Conservation (phyloP, 2,329 filamentous ascomycete species). For the Dactylonectria macrodidyma region DNA sequence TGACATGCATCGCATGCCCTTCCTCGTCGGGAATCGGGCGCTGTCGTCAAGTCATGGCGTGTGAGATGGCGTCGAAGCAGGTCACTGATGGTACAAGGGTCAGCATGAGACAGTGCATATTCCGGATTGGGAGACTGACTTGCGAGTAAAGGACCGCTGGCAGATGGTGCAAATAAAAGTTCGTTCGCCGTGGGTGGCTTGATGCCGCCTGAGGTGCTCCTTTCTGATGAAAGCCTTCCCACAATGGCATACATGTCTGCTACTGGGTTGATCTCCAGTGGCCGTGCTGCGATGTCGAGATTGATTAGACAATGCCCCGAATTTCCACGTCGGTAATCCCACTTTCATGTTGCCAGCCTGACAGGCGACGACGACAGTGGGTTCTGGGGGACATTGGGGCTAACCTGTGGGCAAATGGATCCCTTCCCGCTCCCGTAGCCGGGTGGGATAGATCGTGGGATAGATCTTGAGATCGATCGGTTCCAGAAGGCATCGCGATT, state of each 20-base stretch:
- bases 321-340: constrained; percentile 26
- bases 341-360: constrained; percentile 17
- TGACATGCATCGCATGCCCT: constrained; percentile 61
- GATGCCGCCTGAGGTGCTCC: constrained; percentile 57
- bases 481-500: constrained; percentile 31
- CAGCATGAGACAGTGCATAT: neutral
- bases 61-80: constrained; percentile 56
- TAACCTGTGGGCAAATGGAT: constrained; percentile 27
- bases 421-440: constrained; percentile 24
- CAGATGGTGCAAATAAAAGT: constrained; percentile 55
- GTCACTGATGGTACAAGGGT: constrained; percentile 47
- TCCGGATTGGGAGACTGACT: constrained; percentile 47
- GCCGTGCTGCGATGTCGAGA: neutral
- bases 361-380: constrained; percentile 11
- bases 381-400: constrained; percentile 8
- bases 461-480: constrained; percentile 41
- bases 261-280: constrained; percentile 17
- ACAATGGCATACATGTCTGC: constrained; percentile 56
- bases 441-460: constrained; percentile 42
- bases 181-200: constrained; percentile 55
- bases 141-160: constrained; percentile 56
- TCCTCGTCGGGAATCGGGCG: constrained; percentile 53
- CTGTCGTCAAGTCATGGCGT: constrained; percentile 51
- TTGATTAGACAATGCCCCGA: constrained; percentile 22
- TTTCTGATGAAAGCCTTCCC: constrained; percentile 59